Base-by-base conservation (phyloP, 1,284 basidiomycete species). In the Kwoniella shivajii region DNA sequence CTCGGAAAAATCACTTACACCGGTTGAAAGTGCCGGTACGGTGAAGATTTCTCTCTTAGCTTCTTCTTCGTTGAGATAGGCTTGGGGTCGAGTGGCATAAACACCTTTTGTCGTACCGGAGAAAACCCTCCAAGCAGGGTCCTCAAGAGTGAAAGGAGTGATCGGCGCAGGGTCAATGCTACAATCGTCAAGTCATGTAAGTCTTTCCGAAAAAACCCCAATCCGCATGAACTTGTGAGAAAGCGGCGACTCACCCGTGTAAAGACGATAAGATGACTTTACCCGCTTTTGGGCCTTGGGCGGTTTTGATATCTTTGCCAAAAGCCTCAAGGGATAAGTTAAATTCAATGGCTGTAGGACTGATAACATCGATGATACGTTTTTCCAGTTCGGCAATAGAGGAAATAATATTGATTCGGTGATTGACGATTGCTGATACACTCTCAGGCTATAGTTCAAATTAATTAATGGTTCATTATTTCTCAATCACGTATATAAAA, bases 121-220 rank as follows among this genome's bases (percentile, higher is more conserved):
- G 5, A 75, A 61, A 6, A 75, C 27, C 27, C 66, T 58, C 73
- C 73, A 75, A 5, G 68, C 71, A 10, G 64, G 30, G 6, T 51
- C 48, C 27, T 67, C 67, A 29, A 63, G 49, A 10, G 67, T 67
- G 59, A 60, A 64, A 24, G 74, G 73, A 10, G 68, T 68, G 39
- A 76, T 57, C 5, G 73, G 74, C 0, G 74, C 73, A 0, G 74
- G 69, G 42, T 76, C 59, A 42, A 74, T 65, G 30, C 56, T 64
- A n/a, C 66, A 63, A 41, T 14, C 48, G 10, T 30, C 60, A 6
- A 30, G 14, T 42, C 18, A 7, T 4, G 10, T 9, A 18, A 63
- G 41, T 20, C 57, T 37, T 47, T 22, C 22, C 6, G 31, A 16
- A 36, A 42, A 20, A 57, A 26, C 39, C 62, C 18, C 41, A 71